A percentile compares a stretch with the other conserved stretches of the same genome.
Conservation (phyloP, 129 eudicot species). For the Artemisia annua region DNA sequence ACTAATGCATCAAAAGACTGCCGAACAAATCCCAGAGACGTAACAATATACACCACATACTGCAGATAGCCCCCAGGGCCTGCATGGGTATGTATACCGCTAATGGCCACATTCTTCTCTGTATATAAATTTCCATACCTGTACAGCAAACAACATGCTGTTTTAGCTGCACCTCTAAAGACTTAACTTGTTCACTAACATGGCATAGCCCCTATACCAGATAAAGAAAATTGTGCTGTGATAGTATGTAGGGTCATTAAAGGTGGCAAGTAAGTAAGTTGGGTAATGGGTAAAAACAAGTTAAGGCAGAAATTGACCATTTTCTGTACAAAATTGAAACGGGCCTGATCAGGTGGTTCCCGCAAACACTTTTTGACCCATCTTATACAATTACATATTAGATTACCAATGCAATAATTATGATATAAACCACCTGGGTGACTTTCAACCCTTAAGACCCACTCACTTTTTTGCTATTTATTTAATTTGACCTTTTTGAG, state of each 20-base stretch:
- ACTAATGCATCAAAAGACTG: constrained; percentile 96
- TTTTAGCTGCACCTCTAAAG: constrained; percentile 7
- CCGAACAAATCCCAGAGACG: constrained; percentile 95
- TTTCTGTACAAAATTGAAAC: no score
- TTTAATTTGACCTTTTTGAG: not conserved
- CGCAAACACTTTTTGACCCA: no score
- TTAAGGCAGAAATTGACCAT: not conserved
- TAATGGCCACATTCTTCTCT: constrained; percentile 88
- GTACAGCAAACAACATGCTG: constrained; percentile 14
- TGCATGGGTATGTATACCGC: constrained; percentile 98
- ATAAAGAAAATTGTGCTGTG: not conserved
- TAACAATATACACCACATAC: constrained; percentile 88
- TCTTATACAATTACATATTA: no score
- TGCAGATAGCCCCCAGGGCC: constrained; percentile 99
- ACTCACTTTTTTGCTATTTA: not conserved
- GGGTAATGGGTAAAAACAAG: not conserved
- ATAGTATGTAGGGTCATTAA: no score
- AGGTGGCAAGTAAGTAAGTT: no score
- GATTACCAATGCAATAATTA: no score
- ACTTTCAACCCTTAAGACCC: not conserved
- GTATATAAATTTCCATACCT: constrained; percentile 92
- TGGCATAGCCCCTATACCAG: not conserved
- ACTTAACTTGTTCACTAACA: not conserved
- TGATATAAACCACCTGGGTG: not conserved
- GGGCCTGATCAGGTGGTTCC: no score